Percentiles rank a stretch among this genome's conserved stretches.
phyloP scores from a whole-genome alignment of 176 grass and related monocot species.

The Triticum urartu region DNA sequence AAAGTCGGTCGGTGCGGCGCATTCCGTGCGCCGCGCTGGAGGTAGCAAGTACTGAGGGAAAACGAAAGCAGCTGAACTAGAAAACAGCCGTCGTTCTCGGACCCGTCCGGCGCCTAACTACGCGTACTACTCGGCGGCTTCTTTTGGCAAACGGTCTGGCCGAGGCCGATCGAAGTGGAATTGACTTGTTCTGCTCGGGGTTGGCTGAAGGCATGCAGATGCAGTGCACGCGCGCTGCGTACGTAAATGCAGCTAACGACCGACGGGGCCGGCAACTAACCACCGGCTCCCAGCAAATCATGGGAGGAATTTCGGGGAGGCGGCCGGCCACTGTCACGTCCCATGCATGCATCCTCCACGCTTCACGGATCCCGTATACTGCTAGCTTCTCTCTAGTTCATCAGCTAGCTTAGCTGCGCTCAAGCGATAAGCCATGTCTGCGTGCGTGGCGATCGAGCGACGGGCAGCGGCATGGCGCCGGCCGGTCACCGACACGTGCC shows the following conservation, averaged over 20 bases:
- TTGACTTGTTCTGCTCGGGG: background rate
- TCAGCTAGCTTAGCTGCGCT: background rate
- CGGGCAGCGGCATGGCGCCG: background rate
- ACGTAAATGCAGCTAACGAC: slow-evolving; percentile 6
- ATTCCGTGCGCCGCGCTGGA: background rate
- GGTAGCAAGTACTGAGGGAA: background rate
- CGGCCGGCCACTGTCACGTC: background rate
- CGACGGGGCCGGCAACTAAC: background rate
- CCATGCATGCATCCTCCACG: background rate
- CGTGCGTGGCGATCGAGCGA: background rate
- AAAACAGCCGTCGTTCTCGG: background rate
- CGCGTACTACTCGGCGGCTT: background rate
- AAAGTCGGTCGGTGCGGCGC: background rate
- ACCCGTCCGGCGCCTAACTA: background rate
- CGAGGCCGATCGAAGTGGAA: background rate
- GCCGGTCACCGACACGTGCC: background rate
- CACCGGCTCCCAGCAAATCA: slow-evolving; percentile 12
- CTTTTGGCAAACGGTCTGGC: background rate
- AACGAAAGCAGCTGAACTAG: background rate
- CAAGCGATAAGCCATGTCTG: background rate
- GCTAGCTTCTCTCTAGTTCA: too few relatives aligned
- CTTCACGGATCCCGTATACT: background rate
- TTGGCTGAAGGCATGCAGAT: background rate
- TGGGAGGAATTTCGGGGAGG: background rate
- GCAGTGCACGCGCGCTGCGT: background rate